These are phyloP conservation scores for Hyphochytrium catenoides DNA, from an alignment of 352 stramenopile species.

Conservation along the genomic window DNA sequence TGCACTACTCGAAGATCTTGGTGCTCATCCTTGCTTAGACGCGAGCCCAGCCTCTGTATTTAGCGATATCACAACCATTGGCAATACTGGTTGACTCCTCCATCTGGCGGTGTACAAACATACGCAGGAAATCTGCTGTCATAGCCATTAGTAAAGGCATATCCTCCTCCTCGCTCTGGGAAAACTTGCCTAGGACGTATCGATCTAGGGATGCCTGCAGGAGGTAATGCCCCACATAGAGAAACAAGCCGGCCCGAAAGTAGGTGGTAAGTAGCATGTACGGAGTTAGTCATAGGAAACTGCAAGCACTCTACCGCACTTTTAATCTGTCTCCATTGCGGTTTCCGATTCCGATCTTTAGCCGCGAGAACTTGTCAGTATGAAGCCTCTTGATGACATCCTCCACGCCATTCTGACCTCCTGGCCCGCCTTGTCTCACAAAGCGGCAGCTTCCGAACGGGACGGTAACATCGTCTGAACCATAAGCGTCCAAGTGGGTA, in stretches of 20 bases:
- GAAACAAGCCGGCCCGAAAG: too few species aligned
- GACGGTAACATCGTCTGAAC: slow-evolving; percentile 45
- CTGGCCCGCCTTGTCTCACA: slow-evolving; percentile 37
- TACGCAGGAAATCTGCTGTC: slow-evolving; percentile 36
- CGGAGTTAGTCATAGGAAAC: too few species aligned
- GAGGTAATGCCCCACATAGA: too few species aligned
- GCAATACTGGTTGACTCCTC: slow-evolving; percentile 32
- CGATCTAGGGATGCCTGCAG: too few species aligned
- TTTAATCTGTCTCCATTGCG: too few species aligned
- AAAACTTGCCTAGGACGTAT: slow-evolving; percentile 44
- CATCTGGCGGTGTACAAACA: slow-evolving; percentile 50
- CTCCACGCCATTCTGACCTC: slow-evolving; percentile 46
- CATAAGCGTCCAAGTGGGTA: too few species aligned
- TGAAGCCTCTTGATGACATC: slow-evolving; percentile 59
- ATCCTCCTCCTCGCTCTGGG: slow-evolving; percentile 41
- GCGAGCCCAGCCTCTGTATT: too few species aligned
- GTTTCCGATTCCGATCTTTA: slow-evolving; percentile 55
- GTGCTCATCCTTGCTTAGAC: too few species aligned
- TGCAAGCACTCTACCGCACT: too few species aligned
- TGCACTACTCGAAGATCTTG: too few species aligned
- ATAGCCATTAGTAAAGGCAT: slow-evolving; percentile 31
- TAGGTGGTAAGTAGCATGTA: too few species aligned
- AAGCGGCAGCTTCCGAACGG: slow-evolving; percentile 54
- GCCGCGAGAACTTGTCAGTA: slow-evolving; percentile 45
- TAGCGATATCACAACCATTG: slow-evolving; percentile 42